Evolutionary conservation across 139 green algal species (phyloP).

Genomic region (Gonium pectorale): DNA sequence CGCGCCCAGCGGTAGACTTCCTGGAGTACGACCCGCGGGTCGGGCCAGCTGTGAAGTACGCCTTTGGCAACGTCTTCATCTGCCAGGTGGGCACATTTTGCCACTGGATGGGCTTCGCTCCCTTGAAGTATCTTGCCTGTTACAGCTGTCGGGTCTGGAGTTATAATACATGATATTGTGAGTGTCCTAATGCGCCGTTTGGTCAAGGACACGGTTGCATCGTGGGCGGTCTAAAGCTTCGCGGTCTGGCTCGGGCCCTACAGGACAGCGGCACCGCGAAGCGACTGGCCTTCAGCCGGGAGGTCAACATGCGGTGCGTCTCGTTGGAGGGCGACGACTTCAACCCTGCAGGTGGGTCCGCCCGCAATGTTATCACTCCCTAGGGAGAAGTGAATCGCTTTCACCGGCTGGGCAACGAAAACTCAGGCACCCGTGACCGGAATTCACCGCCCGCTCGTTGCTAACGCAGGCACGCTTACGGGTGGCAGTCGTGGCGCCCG

Average conservation of each 20-base stretch:
- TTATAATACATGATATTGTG: too few species aligned
- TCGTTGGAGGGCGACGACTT: slow-evolving; percentile 98
- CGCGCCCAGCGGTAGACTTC: slow-evolving; percentile 87
- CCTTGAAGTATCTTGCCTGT: not conserved
- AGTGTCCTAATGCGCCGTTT: too few species aligned
- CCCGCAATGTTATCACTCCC: too few species aligned
- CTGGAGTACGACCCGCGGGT: slow-evolving; percentile 83
- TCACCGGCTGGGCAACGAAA: too few species aligned
- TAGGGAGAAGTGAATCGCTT: too few species aligned
- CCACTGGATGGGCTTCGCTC: not conserved
- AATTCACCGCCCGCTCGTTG: too few species aligned
- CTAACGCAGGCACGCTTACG: slow-evolving; percentile 63
- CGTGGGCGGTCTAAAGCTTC: too few species aligned
- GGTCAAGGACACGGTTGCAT: too few species aligned
- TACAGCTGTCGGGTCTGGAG: not conserved
- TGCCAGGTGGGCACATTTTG: slow-evolving; percentile 79
- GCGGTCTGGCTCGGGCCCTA: not conserved
- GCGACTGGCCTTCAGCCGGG: slow-evolving; percentile 90
- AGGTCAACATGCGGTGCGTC: slow-evolving; percentile 91
- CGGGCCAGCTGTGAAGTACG: slow-evolving; percentile 91
- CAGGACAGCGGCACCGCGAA: slow-evolving; percentile 91
- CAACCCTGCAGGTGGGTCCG: slow-evolving; percentile 79
- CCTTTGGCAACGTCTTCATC: slow-evolving; percentile 94
- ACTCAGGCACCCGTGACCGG: too few species aligned
- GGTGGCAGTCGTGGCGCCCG: slow-evolving; percentile 81